These are phyloP conservation scores for Penicillium occitanis DNA, from an alignment of 2,329 filamentous ascomycete species.

Conservation along the genomic window DNA sequence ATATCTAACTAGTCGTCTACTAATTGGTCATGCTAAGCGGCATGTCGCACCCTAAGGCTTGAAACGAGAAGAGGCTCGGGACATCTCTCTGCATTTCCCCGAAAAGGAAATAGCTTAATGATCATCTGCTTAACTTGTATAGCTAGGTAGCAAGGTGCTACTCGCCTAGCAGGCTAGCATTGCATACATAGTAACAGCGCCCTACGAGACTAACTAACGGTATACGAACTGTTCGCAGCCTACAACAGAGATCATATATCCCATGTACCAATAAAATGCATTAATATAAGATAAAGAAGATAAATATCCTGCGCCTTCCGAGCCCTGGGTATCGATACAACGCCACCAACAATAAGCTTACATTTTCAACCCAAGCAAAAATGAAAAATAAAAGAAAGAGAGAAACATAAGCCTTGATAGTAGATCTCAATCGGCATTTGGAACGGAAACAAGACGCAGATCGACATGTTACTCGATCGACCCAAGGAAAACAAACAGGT, in stretches of 20 bases:
- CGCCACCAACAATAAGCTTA: slow-evolving; percentile 9
- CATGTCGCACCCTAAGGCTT: not conserved
- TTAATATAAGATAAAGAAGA: not conserved
- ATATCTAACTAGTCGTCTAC: not conserved
- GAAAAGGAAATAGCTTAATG: not conserved
- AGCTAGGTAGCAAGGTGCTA: not conserved
- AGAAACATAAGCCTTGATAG: not conserved
- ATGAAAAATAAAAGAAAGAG: not conserved
- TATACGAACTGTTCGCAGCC: not conserved
- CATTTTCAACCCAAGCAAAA: not conserved
- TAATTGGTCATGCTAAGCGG: not conserved
- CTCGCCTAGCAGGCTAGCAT: not conserved
- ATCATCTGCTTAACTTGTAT: not conserved
- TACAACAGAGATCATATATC: not conserved
- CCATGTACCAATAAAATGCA: not conserved
- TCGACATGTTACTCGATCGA: not conserved
- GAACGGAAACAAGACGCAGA: not conserved
- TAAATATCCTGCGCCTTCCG: slow-evolving; percentile 3
- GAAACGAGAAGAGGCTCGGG: not conserved
- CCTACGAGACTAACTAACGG: not conserved
- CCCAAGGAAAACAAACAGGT: not conserved
- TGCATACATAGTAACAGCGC: not conserved
- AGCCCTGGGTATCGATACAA: slow-evolving; percentile 14
- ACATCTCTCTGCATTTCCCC: not conserved
- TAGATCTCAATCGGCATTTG: not conserved